phyloP scores from a whole-genome alignment of 2,329 filamentous ascomycete species.

The Fusarium mangiferae region DNA sequence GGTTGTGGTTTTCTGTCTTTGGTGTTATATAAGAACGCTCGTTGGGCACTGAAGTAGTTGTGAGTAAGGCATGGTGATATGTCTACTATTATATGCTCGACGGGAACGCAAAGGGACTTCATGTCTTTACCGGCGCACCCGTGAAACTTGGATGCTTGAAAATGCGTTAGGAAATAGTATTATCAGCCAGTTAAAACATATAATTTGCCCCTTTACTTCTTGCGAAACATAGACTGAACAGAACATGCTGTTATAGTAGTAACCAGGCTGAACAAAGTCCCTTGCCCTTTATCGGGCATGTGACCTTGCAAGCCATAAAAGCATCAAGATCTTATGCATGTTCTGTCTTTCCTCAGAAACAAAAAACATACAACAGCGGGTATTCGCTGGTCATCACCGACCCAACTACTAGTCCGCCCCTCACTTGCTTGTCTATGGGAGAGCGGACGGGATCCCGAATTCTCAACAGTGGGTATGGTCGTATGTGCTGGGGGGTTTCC shows the following conservation, averaged over 20 bases:
- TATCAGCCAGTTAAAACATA: rapidly evolving
- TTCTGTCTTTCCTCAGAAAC: not conserved
- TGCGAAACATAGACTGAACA: no score
- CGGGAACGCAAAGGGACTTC: rapidly evolving
- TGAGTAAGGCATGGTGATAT: rapidly evolving
- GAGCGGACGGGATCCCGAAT: conserved; percentile 7
- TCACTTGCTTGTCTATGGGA: conserved; percentile 8
- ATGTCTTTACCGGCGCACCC: rapidly evolving
- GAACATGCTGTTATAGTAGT: no score
- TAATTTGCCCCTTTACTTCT: not conserved
- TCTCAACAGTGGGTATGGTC: conserved; percentile 10
- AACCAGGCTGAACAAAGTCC: not conserved
- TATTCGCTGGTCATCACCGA: conserved; percentile 4
- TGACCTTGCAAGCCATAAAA: not conserved
- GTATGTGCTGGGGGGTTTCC: not conserved
- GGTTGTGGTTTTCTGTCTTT: not conserved
- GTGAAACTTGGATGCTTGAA: rapidly evolving
- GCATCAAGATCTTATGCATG: not conserved
- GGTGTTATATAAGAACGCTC: rapidly evolving
- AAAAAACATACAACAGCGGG: conserved; percentile 8
- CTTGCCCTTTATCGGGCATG: not conserved
- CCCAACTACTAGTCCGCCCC: conserved; percentile 7
- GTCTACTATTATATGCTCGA: rapidly evolving
- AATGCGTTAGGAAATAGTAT: rapidly evolving
- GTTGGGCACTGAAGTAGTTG: rapidly evolving